A percentile compares a stretch with the other conserved stretches of the same genome.
These are phyloP conservation scores for Trichoderma afroharzianum DNA, from an alignment of 2,329 filamentous ascomycete genomes.

Conservation along the genomic window DNA sequence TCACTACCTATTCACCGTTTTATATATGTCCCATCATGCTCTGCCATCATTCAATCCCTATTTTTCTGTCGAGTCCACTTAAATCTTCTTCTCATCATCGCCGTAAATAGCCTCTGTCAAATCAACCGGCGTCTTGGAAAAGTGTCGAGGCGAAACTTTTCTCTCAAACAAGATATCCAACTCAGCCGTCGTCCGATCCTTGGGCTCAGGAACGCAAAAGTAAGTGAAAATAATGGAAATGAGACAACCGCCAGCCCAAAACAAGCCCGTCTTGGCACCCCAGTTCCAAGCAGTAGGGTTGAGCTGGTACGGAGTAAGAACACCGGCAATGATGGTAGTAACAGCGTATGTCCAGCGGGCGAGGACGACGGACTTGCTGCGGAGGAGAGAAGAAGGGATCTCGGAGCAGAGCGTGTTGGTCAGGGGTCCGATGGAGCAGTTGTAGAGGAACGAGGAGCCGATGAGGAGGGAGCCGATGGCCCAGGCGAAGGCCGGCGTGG, in stretches of 20 bases:
- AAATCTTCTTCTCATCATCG: not conserved
- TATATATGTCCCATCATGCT: not conserved
- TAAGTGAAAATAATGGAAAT: slow-evolving; percentile 48
- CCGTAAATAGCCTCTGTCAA: slow-evolving; percentile 3
- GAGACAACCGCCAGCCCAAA: slow-evolving; percentile 47
- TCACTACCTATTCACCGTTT: not conserved
- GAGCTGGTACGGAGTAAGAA: slow-evolving; percentile 47
- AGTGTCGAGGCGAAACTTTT: slow-evolving; percentile 20
- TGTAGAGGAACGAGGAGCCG: slow-evolving; percentile 51
- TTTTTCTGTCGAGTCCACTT: too few relatives aligned
- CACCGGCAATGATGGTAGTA: slow-evolving; percentile 47
- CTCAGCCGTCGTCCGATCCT: slow-evolving; percentile 44
- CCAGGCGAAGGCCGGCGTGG: slow-evolving; percentile 32
- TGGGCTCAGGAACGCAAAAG: slow-evolving; percentile 51
- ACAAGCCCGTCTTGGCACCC: slow-evolving; percentile 45
- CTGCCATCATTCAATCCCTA: not conserved
- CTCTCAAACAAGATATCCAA: slow-evolving; percentile 34
- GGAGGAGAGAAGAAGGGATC: slow-evolving; percentile 50
- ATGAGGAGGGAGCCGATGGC: slow-evolving; percentile 46
- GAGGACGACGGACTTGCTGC: slow-evolving; percentile 53
- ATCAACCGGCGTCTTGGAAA: slow-evolving; percentile 24
- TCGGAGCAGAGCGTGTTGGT: slow-evolving; percentile 52
- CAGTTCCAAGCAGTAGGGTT: slow-evolving; percentile 45
- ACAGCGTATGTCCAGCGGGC: slow-evolving; percentile 42
- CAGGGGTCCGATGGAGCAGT: slow-evolving; percentile 52